Evolutionary conservation across 1,284 basidiomycete genomes (phyloP), one percentile per base, ranked within the genome.

Genomic region (Trichosporon sp.): DNA sequence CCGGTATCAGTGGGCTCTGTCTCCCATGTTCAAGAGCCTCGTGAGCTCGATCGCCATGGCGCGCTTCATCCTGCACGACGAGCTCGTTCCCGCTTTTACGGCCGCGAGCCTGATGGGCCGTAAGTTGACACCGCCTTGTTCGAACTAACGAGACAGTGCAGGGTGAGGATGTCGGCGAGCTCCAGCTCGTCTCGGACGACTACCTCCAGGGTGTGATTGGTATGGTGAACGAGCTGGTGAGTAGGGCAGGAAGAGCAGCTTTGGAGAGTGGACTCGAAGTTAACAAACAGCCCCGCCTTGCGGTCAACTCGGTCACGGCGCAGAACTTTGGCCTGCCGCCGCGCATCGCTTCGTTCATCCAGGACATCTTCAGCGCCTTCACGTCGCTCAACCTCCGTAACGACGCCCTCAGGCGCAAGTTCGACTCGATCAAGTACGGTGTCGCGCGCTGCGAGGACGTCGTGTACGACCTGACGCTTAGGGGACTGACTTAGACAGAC

Each of bases 361-460:
- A 82, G 64, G 84, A 85, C 71, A 78, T 85, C 66, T 85, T 84
- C 59, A 63, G 59, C 32, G 59, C 59, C 6, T 63, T 63, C 59
- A 63, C 59, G 46, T 54, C 84, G 84, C 76, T 85, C 64, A 85
- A 85, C 72, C 77, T 85, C 12, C 79, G 84, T 38, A 85, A 85
- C 72, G 83, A 84, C 59, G 78, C 78, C 11, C 76, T 85, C 37
- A 72, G 84, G 69, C 77, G 84, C 43, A 78, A 80, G 67, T 85
- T 85, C 68, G 84, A 85, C 76, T 82, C 81, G 65, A 75, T 85
- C 70, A 85, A 85, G 73, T 85, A 84, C 74, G 84, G 84, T 68
- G 72, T 85, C 54, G 84, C 84, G 77, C 75, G 80, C 56, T 84
- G 84, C 71, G 84, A 85, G 76, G 82, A 84, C 71, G 84, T 85